phyloP scores from a whole-genome alignment of 2,329 filamentous ascomycete species.

The Ascochyta viciae-villosae region DNA sequence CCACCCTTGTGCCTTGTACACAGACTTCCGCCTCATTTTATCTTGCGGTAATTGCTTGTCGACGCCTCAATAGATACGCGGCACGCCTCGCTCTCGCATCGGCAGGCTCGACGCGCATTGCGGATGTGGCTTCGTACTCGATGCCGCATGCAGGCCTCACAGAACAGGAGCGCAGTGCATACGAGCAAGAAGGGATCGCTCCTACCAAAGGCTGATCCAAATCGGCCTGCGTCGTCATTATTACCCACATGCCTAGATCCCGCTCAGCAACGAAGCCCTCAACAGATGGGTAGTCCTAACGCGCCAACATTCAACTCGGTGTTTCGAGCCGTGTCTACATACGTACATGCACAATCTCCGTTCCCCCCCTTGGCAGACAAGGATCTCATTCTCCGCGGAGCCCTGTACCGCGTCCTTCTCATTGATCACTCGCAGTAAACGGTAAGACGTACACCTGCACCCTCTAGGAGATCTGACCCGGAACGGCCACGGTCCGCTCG shows the following conservation, averaged over 20 bases:
- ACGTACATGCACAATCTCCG: neutral
- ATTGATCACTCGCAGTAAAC: neutral
- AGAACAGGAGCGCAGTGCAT: neutral
- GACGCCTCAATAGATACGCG: neutral
- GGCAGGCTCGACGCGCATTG: neutral
- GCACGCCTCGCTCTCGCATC: neutral
- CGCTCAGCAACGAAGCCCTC: neutral
- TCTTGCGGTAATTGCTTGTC: neutral
- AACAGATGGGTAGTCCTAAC: neutral
- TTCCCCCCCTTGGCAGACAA: neutral
- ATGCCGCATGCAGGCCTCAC: neutral
- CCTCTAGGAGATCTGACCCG: neutral
- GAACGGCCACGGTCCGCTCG: constrained; percentile 15
- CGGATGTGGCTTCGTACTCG: neutral
- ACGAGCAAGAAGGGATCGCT: neutral
- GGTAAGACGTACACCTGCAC: constrained; percentile 1
- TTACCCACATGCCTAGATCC: neutral
- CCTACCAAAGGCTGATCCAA: neutral
- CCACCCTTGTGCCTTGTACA: neutral
- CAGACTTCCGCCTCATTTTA: neutral
- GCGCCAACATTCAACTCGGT: too few species aligned
- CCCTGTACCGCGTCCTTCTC: neutral
- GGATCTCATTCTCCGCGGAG: neutral
- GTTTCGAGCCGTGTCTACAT: too few species aligned
- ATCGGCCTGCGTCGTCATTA: neutral